phyloP scores from a whole-genome alignment of 2,329 filamentous ascomycete species.

The Teratosphaeria viscida region DNA sequence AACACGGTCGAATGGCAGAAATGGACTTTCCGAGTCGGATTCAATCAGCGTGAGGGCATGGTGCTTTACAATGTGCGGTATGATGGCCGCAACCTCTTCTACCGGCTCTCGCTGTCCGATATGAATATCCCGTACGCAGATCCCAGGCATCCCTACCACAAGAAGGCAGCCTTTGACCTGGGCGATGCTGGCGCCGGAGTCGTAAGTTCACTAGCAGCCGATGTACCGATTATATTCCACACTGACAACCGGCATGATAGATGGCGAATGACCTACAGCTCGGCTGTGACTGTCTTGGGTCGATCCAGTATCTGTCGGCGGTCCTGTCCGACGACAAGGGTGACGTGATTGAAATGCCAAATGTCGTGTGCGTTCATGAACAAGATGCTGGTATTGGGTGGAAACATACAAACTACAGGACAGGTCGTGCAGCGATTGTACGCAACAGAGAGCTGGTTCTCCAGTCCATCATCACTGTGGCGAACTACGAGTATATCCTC shows the following conservation, averaged over 20 bases:
- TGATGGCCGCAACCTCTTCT: slow-evolving; percentile 51
- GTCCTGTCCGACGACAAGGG: slow-evolving; percentile 48
- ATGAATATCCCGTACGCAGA: slow-evolving; percentile 57
- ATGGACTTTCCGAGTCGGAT: slow-evolving; percentile 51
- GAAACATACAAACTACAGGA: slow-evolving; percentile 63
- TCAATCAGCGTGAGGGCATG: slow-evolving; percentile 55
- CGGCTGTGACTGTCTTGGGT: slow-evolving; percentile 60
- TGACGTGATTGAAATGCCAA: slow-evolving; percentile 50
- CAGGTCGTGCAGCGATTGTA: slow-evolving; percentile 50
- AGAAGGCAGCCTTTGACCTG: slow-evolving; percentile 60
- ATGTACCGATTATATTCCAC: not conserved
- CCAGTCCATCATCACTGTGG: slow-evolving; percentile 58
- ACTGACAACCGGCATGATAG: not conserved
- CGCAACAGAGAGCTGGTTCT: slow-evolving; percentile 53
- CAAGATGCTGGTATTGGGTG: slow-evolving; percentile 59
- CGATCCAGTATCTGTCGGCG: slow-evolving; percentile 56
- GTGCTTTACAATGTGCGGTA: slow-evolving; percentile 53
- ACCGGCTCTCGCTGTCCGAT: slow-evolving; percentile 55
- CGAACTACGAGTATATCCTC: slow-evolving; percentile 64
- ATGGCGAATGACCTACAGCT: slow-evolving; percentile 56
- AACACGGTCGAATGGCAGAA: slow-evolving; percentile 52
- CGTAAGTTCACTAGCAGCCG: slow-evolving; percentile 32
- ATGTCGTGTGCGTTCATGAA: slow-evolving; percentile 60
- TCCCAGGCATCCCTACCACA: slow-evolving; percentile 56
- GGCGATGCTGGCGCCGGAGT: slow-evolving; percentile 54